Percentiles rank a stretch among this genome's conserved stretches.
Conservation (phyloP, 805 yeast genomes). For the Clavispora asparagi region DNA sequence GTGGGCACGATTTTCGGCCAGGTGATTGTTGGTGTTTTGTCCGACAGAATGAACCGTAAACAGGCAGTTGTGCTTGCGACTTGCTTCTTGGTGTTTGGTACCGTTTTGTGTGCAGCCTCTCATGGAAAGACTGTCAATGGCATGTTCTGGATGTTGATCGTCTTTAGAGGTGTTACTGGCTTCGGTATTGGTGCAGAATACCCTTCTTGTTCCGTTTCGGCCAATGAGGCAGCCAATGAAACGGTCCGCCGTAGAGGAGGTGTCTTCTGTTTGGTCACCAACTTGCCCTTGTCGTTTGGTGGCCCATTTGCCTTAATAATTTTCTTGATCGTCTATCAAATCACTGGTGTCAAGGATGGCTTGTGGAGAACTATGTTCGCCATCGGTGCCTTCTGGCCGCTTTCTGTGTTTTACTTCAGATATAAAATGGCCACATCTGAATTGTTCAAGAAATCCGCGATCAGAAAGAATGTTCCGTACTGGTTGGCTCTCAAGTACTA, state of each 20-base stretch:
- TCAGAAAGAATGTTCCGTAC: conserved; percentile 48
- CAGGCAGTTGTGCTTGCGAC: conserved; percentile 68
- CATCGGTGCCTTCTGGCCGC: conserved; percentile 63
- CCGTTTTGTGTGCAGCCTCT: conserved; percentile 63
- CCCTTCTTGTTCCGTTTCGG: conserved; percentile 62
- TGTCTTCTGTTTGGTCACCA: conserved; percentile 60
- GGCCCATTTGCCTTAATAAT: conserved; percentile 71
- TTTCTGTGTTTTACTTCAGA: conserved; percentile 67
- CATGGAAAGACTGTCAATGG: conserved; percentile 57
- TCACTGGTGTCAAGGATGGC: conserved; percentile 45
- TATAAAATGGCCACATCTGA: conserved; percentile 62
- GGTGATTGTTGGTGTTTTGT: conserved; percentile 56
- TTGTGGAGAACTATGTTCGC: conserved; percentile 71
- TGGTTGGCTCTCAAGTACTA: conserved; percentile 56
- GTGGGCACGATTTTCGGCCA: conserved; percentile 72
- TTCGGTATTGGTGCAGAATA: conserved; percentile 79
- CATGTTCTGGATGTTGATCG: conserved; percentile 72
- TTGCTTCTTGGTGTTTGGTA: conserved; percentile 55
- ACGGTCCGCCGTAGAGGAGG: conserved; percentile 60
- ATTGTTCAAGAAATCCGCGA: conserved; percentile 60
- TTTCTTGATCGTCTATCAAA: conserved; percentile 62
- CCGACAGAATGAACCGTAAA: conserved; percentile 65
- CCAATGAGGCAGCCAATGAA: conserved; percentile 72
- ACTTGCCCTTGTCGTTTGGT: conserved; percentile 68
- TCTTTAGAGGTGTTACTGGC: conserved; percentile 72